Base-by-base conservation (phyloP, 2,329 filamentous ascomycete genomes). In the Fusarium sp. region DNA sequence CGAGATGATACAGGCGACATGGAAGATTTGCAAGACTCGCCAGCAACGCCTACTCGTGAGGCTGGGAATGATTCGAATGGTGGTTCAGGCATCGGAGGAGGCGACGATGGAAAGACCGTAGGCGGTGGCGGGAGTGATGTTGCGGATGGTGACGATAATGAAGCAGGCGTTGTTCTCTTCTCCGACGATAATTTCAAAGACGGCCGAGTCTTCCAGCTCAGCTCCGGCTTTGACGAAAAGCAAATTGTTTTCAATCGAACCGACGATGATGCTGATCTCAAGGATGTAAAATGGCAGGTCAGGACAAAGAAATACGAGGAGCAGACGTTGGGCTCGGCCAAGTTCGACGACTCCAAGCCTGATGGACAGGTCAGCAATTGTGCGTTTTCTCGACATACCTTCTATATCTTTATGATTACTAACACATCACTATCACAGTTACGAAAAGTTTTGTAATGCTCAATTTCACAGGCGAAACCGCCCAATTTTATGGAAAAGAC, bases 201-300 rank as follows among this genome's bases (percentile, higher is more conserved):
- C 4, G 17, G 43, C 7, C 17, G 17, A 15, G 61, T 65, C 22
- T 65, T 65, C 13, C 8, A 23, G 25, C 22, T 30, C 33, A 6
- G 15, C 13, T 7, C 7, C 22, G 15, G 8, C 10, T 27, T 33
- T 17, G 5, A 13, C 19, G 5, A 13, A 6, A 58, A 37, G 13
- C n/a, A 37, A 7, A 8, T 65, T 8, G 17, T 7, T 3, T 64
- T 48, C 6, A n/a, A 15, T 20, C 10, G 17, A 19, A 43, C n/a
- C 9, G 33, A 39, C 35, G 11, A 9, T 13, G 33, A 45, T 4
- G 9, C 35, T 25, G n/a, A 14, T 11, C 53, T 65, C 13, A 15
- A 45, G 9, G 14, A 37, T 2, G 17, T 65, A 17, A 22, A 17
- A 19, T 65, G 62, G 62, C 35, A 65, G 25, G 41, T 65, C 7